A percentile compares a stretch with the other conserved stretches of the same genome.
Evolutionary conservation across 208 protist species (phyloP).

Genomic region (Leptomonas pyrrhocoris): DNA sequence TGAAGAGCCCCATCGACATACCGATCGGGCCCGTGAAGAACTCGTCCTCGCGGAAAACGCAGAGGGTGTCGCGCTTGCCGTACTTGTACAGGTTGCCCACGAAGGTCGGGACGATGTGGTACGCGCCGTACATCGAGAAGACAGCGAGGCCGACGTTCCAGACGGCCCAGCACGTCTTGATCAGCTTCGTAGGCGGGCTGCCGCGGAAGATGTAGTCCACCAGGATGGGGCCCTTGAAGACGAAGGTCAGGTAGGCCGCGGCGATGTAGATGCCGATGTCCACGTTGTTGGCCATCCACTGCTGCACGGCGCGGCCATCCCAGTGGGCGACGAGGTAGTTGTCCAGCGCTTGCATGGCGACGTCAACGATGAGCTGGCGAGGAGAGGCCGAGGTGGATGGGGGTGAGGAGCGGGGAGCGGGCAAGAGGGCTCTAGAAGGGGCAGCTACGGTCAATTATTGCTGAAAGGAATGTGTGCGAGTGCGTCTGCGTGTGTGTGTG

Average conservation of each 20-base stretch:
- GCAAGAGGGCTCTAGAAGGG: too few relatives aligned
- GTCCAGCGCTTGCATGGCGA: constrained; percentile 48
- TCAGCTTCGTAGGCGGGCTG: constrained; percentile 49
- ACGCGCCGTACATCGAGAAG: constrained; percentile 80
- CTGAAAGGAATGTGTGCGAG: too few relatives aligned
- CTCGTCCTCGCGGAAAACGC: constrained; percentile 57
- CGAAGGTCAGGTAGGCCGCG: constrained; percentile 63
- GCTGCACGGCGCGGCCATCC: constrained; percentile 41
- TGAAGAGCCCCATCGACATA: constrained; percentile 78
- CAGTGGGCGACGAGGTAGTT: constrained; percentile 44
- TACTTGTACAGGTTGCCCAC: constrained; percentile 32
- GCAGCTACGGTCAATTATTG: too few relatives aligned
- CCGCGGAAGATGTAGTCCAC: constrained; percentile 42
- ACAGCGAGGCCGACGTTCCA: constrained; percentile 88
- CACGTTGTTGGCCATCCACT: constrained; percentile 44
- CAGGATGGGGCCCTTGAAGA: constrained; percentile 49
- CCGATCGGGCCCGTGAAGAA: constrained; percentile 67
- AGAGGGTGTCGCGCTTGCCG: constrained; percentile 67
- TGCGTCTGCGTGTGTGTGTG: too few relatives aligned
- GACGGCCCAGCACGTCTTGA: constrained; percentile 64
- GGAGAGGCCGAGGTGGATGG: neutral
- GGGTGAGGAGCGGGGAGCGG: too few relatives aligned
- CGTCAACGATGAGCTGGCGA: neutral
- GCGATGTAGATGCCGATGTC: constrained; percentile 61
- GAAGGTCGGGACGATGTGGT: constrained; percentile 52